Conservation (phyloP, 352 stramenopile species). For the Globisporangium heterothallicum region DNA sequence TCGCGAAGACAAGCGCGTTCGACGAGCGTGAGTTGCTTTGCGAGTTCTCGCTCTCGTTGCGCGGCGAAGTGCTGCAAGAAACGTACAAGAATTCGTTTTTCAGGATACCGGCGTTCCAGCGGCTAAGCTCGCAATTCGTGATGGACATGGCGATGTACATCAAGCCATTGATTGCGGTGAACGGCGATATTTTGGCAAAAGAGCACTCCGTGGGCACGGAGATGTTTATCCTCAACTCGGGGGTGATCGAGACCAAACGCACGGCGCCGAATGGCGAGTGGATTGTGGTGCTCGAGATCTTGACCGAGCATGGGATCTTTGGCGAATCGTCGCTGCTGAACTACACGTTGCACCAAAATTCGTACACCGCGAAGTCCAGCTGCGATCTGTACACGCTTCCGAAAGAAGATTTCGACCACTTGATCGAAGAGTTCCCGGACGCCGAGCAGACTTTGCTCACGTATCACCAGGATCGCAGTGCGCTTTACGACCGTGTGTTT, state of each 20-base stretch:
- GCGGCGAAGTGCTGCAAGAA: conserved; percentile 67
- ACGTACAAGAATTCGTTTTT: conserved; percentile 77
- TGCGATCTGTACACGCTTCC: conserved; percentile 75
- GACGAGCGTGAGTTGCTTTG: conserved; percentile 69
- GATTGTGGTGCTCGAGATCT: conserved; percentile 70
- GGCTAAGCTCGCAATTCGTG: conserved; percentile 70
- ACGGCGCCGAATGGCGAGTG: conserved; percentile 45
- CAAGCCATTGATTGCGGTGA: conserved; percentile 69
- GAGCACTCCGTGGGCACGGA: conserved; percentile 66
- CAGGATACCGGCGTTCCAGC: conserved; percentile 61
- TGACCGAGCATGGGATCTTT: conserved; percentile 65
- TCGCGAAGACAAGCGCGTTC: conserved; percentile 70
- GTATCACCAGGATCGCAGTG: conserved; percentile 57
- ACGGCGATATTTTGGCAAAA: conserved; percentile 55
- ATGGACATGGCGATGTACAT: conserved; percentile 86
- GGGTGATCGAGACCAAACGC: conserved; percentile 64
- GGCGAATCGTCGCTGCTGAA: conserved; percentile 64
- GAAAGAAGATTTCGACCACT: conserved; percentile 74
- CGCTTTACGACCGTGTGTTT: conserved; percentile 61
- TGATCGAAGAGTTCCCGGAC: conserved; percentile 79
- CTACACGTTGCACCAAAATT: conserved; percentile 72
- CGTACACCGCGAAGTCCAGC: conserved; percentile 62
- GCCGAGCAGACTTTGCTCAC: conserved; percentile 50
- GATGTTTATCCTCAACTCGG: conserved; percentile 81
- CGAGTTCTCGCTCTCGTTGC: conserved; percentile 71